These are phyloP conservation scores for Taxawa tesnikishii DNA, from an alignment of 2,329 filamentous ascomycete species.

Conservation along the genomic window DNA sequence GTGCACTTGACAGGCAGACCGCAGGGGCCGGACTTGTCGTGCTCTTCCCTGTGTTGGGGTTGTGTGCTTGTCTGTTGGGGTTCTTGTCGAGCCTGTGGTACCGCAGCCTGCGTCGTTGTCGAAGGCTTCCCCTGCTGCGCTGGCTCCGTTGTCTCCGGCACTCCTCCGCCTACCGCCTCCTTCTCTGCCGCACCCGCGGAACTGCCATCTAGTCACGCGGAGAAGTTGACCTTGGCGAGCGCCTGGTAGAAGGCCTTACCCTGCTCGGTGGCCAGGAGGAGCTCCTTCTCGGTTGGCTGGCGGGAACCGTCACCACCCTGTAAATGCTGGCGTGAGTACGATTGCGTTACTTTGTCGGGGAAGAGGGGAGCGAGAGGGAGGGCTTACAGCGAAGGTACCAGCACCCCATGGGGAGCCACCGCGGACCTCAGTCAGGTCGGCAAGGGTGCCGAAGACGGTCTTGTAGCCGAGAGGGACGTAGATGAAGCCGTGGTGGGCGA, in stretches of 20 bases:
- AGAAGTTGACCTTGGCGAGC: conserved; percentile 56
- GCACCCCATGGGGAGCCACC: conserved; percentile 89
- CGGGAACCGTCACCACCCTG: conserved; percentile 63
- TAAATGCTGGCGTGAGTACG: conserved; percentile 2
- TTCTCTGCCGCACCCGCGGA: conserved; percentile 16
- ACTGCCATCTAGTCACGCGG: conserved; percentile 69
- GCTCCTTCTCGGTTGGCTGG: conserved; percentile 63
- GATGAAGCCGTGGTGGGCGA: conserved; percentile 88
- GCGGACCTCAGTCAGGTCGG: conserved; percentile 65
- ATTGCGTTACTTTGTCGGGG: conserved; percentile 1
- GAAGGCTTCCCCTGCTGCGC: conserved; percentile 4
- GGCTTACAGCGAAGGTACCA: conserved; percentile 64
- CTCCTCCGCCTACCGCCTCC: conserved; percentile 13
- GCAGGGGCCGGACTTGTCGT: conserved; percentile 57
- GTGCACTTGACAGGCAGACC: conserved; percentile 64
- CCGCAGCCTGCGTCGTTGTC: conserved; percentile 2
- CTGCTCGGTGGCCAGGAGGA: conserved; percentile 69
- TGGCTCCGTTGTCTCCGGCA: conserved; percentile 7
- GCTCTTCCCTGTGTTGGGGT: conserved; percentile 25
- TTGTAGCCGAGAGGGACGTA: conserved; percentile 94
- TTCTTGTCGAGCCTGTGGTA: conserved; percentile 19
- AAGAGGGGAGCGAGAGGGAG: not conserved
- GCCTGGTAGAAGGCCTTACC: conserved; percentile 74
- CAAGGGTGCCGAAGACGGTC: conserved; percentile 57
- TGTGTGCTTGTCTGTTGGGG: conserved; percentile 15